phyloP scores from a whole-genome alignment of 768 basidiomycete genomes.

The Exidia glandulosa region DNA sequence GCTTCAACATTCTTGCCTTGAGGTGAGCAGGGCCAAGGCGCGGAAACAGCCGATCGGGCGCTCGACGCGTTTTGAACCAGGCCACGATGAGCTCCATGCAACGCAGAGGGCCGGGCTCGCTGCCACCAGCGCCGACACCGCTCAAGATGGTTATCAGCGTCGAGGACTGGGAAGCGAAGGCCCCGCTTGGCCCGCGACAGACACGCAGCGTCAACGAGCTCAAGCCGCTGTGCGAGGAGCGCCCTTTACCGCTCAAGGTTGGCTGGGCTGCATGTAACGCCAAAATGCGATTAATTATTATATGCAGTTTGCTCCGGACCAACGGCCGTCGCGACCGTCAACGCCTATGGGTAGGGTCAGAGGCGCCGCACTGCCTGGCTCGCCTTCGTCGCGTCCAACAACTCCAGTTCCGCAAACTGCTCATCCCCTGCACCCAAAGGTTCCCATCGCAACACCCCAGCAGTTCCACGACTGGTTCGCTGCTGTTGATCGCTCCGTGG shows the following conservation, averaged over 20 bases:
- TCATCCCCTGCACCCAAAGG: constrained; percentile 51
- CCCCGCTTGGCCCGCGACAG: constrained; percentile 64
- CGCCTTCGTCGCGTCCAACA: constrained; percentile 11
- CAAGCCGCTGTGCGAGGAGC: constrained; percentile 47
- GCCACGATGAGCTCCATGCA: not conserved
- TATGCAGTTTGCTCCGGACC: constrained; percentile 4
- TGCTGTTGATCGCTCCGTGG: constrained; percentile 77
- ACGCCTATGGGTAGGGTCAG: not conserved
- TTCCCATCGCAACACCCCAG: constrained; percentile 80
- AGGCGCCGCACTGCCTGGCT: not conserved
- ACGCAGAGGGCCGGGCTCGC: not conserved
- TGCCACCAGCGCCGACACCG: constrained; percentile 10
- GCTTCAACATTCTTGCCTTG: too few relatives aligned
- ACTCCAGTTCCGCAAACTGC: constrained; percentile 11
- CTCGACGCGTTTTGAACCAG: too few relatives aligned
- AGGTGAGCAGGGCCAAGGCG: too few relatives aligned
- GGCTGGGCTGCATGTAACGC: constrained; percentile 8
- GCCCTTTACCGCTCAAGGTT: constrained; percentile 70
- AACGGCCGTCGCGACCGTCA: not conserved
- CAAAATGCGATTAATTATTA: not conserved
- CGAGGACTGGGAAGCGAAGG: constrained; percentile 86
- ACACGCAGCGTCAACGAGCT: constrained; percentile 52
- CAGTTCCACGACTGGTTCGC: constrained; percentile 98
- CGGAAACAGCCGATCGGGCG: too few relatives aligned
- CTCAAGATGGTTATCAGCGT: constrained; percentile 45